Base-by-base conservation (phyloP, 2,329 filamentous ascomycete species). In the Diaporthe vexans region DNA sequence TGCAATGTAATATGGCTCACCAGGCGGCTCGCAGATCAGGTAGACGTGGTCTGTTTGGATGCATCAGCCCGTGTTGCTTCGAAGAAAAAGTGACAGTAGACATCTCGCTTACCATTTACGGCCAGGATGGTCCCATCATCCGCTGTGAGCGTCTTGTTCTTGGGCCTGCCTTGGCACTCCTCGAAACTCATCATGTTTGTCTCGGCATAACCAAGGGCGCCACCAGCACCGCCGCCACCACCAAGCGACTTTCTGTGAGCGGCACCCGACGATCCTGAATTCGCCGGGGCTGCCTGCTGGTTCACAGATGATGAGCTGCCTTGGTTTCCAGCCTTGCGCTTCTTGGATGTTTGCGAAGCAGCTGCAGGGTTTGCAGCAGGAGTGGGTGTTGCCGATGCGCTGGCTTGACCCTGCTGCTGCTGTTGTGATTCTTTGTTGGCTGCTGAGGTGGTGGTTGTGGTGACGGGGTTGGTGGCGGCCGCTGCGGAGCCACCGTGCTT, bases 1-100 rank as follows among this genome's bases (percentile, higher is more conserved):
- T 77, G 94, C 97, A 77, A 99, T 88, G 83, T 99, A 99, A 86
- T 99, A 99, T 72, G 97, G 97, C 85, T 99, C 97, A 71, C 97
- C 97, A 21, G 97, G 97, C 68, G 97, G 97, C 84, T 99, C 97
- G 85, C 95, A 98, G 77, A 99, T 94, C 76, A 98, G 91, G 87
- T 98, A 99, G 78, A 98, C 94, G 86, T 98, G 89, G 84, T 91
- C 90, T 91, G 26, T 52, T 65, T 51, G 29, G 57, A 54, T 61
- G 61, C 48, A 71, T 73, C 29, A 74, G 57, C 57, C 26, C 48
- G 40, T 29, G 52, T 37, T 40, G 73, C 57, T 65, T 15, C 10
- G 15, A 19, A 43, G 35, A 69, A 58, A 43, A 69, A 61, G 48
- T 52, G 13, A 61, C 24, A 67, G 58, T 21, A 73, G 21, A 21